Evolutionary conservation across 495 filamentous ascomycete genomes (phyloP), one percentile per base, ranked within the genome.

Genomic region (Aspergillus cavernicola): DNA sequence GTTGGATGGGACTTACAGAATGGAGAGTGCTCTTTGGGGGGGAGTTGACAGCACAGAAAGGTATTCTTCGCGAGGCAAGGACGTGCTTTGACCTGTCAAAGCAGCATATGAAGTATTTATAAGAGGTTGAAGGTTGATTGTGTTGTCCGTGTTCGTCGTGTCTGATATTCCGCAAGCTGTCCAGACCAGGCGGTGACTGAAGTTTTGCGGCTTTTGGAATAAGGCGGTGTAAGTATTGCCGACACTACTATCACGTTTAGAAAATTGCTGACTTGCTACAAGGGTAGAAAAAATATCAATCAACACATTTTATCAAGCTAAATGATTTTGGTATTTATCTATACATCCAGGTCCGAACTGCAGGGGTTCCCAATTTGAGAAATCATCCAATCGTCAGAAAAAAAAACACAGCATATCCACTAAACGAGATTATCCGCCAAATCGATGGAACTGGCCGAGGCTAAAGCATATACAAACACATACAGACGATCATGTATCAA

Each of bases 131-230:
- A 28, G 29, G 3, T 42, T n/a, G 20, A 28, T n/a, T n/a, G n/a
- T n/a, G n/a, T n/a, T n/a, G n/a, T n/a, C n/a, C n/a, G n/a, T n/a
- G n/a, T n/a, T n/a, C n/a, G n/a, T n/a, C n/a, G n/a, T 38, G 46
- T 47, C 31, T 32, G 26, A 32, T 33, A 46, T 28, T 5, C 31
- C 50, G 56, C 50, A 58, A 59, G 52, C 41, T 59, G 57, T 55
- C 57, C 52, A 52, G 47, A 29, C 29, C 44, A 31, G 41, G 50
- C 52, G 52, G 57, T 49, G 49, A 24, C 20, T 15, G 16, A 13
- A 35, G 24, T 4, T 9, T n/a, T n/a, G n/a, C 3, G 22, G 19
- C 16, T n/a, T 19, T 36, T 13, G 13, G 7, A 26, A 19, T 41
- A n/a, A n/a, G 39, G 50, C 50, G 50, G 50, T 53, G 32, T 13